Base-by-base conservation (phyloP, 2,329 filamentous ascomycete genomes). In the Pseudohalonectria lignicola region DNA sequence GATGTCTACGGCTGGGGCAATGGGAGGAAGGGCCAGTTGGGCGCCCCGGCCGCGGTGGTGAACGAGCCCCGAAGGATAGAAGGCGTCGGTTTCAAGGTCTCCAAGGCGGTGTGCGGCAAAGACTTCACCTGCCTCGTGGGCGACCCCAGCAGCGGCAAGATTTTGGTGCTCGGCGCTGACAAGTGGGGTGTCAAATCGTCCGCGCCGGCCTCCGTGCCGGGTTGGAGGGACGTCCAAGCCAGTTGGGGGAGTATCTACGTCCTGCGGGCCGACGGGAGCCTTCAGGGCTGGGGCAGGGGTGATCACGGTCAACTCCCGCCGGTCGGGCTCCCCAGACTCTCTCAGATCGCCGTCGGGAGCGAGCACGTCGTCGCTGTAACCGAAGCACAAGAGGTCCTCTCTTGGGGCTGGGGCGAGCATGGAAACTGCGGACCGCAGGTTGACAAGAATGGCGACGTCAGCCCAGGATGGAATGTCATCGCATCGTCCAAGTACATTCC, bases 321-420 rank as follows among this genome's bases (percentile, higher is more conserved):
- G 1, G 54, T 93, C 1, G 31, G n/a, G 3, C 36, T 37, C 9
- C 79, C 80, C 0, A 52, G 54, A 2, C 51, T 87, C 4, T 59
- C 62, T 9, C 64, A 66, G 18, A 71, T 96, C n/a, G 82, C 84
- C 3, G 74, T 83, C 33, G 92, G 92, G 0, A 95, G 90, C 53
- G 92, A 96, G 58, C 92, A 98, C 57, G 77, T 75, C n/a, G 59
- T 96, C 44, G 85, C 78, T 8, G 59, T 90, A 19, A 77, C 82
- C 0, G 61, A 61, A 9, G 65, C 71, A 16, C 76, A 76, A 2
- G 72, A 79, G 36, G 76, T 94, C 1, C 61, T 93, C 35, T 75
- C 85, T 2, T 96, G 90, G 86, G 92, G 92, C 16, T 98, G 92
- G 92, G 88, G 87, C 2, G 90, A 96, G 60, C 92, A 98, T 61